Evolutionary conservation across 371 early-diverging fungal species (phyloP), one percentile per base, ranked within the genome.

Genomic region (Massospora cicadina): DNA sequence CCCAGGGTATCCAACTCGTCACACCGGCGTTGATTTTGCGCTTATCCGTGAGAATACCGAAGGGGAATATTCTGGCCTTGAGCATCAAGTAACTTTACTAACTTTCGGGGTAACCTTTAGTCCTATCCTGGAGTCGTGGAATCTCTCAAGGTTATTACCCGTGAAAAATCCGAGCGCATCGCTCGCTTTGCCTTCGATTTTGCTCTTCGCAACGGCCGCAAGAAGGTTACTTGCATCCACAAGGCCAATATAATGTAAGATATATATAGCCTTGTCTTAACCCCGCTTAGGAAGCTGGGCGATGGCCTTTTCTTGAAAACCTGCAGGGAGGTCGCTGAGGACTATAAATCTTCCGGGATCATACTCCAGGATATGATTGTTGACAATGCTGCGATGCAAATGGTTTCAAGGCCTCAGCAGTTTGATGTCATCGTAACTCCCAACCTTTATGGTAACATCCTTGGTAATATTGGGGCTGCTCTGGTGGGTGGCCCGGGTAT

Each of bases 41-140:
- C 91, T 97, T 68, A 93, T 97, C 72, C 90, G 98, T 79, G 98
- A 97, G 76, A 97, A 97, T 80, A 97, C 96, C 27, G 98, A 97
- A 76, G 98, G 98, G 68, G 95, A 95, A 79, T 97, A 97, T 81
- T 87, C 92, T 71, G 98, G 98, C 21, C 80, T 94, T 65, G 98
- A 97, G 79, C 98, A 97, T 79, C 83, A 88, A 68, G 82, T 84
- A 72, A 68, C 17, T 30, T 24, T n/a, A 23, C 30, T 27, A 54
- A 55, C 24, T 56, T 12, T 55, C 21, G 60, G n/a, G 1, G 12
- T 21, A 31, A 54, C 60, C 23, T 12, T 29, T 70, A 84, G 85
- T 90, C 95, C 64, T 87, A 84, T 76, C 89, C 92, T 26, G 98
- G 95, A 68, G 95, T 97, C n/a, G 94, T 97, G 65, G 96, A 97